phyloP scores from a whole-genome alignment of 1,284 basidiomycete species.

The Bjerkandera adusta region DNA sequence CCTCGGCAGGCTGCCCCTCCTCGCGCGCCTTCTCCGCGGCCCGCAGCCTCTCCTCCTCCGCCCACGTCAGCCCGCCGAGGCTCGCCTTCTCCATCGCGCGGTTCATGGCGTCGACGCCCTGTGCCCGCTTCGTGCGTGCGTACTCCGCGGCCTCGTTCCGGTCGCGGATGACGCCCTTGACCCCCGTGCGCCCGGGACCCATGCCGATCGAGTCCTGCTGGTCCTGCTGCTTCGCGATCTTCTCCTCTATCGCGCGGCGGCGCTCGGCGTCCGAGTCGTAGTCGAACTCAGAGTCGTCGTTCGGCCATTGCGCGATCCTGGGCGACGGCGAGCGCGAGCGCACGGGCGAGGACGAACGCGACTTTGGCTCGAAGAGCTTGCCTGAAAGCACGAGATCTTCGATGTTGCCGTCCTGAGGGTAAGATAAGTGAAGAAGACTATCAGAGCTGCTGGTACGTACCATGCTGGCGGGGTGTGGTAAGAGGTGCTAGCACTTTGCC shows the following conservation, averaged over 20 bases:
- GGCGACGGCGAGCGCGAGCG: conserved; percentile 52
- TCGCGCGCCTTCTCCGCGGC: conserved; percentile 26
- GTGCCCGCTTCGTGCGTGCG: conserved; percentile 44
- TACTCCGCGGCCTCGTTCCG: conserved; percentile 62
- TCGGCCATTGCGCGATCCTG: conserved; percentile 27
- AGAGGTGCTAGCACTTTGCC: no score
- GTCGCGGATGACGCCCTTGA: conserved; percentile 82
- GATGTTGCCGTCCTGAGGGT: conserved; percentile 34
- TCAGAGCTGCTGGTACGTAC: no score
- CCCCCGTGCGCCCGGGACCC: conserved; percentile 79
- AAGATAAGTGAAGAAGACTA: not conserved
- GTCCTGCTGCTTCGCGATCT: conserved; percentile 22
- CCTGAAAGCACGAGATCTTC: conserved; percentile 80
- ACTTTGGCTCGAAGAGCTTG: conserved; percentile 58
- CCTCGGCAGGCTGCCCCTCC: conserved; percentile 31
- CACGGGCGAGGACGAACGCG: conserved; percentile 43
- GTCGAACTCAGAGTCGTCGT: conserved; percentile 37
- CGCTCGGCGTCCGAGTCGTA: conserved; percentile 43
- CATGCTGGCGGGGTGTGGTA: no score
- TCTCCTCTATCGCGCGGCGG: conserved; percentile 25
- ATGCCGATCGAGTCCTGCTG: conserved; percentile 63
- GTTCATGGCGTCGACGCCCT: conserved; percentile 49
- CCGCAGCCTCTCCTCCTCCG: conserved; percentile 69
- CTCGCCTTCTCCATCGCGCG: conserved; percentile 57
- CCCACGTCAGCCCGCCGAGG: conserved; percentile 64